Evolutionary conservation across 1,139 yeast genomes (phyloP).

Genomic region (Candida buenavistaensis): DNA sequence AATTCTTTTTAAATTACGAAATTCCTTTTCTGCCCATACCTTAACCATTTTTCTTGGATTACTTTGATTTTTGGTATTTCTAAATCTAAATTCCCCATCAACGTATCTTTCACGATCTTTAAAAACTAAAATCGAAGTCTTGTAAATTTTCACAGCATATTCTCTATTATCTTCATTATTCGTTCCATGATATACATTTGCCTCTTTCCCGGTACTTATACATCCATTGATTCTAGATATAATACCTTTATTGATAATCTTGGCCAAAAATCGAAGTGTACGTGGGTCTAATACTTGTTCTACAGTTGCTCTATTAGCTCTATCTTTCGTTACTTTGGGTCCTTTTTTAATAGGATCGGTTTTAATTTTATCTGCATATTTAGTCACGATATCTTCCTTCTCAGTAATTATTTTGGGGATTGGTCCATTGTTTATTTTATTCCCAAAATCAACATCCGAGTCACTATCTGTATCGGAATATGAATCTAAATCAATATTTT

Average conservation of each 20-base stretch:
- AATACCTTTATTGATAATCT: conserved; percentile 78
- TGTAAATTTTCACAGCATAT: conserved; percentile 89
- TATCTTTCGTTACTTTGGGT: conserved; percentile 65
- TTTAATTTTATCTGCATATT: conserved; percentile 63
- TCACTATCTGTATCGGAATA: conserved; percentile 16
- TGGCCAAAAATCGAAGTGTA: conserved; percentile 79
- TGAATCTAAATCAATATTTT: too few relatives aligned
- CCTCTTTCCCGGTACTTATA: conserved; percentile 95
- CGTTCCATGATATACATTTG: conserved; percentile 93
- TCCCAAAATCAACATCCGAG: conserved; percentile 9
- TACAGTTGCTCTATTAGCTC: conserved; percentile 92
- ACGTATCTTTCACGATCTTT: conserved; percentile 96
- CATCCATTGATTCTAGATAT: conserved; percentile 90
- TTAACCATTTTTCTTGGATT: conserved; percentile 98
- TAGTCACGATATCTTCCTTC: conserved; percentile 60
- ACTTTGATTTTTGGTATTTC: conserved; percentile 79
- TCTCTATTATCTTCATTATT: conserved; percentile 58
- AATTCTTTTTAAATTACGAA: conserved; percentile 83
- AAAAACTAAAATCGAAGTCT: conserved; percentile 92
- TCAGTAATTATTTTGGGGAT: conserved; percentile 31
- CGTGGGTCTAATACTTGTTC: conserved; percentile 96
- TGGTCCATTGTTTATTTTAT: not conserved
- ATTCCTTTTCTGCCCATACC: conserved; percentile 98
- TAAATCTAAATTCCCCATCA: conserved; percentile 91
- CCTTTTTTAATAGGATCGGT: conserved; percentile 61